Conservation (phyloP, 805 yeast species). For the Saturnispora halmiae region DNA sequence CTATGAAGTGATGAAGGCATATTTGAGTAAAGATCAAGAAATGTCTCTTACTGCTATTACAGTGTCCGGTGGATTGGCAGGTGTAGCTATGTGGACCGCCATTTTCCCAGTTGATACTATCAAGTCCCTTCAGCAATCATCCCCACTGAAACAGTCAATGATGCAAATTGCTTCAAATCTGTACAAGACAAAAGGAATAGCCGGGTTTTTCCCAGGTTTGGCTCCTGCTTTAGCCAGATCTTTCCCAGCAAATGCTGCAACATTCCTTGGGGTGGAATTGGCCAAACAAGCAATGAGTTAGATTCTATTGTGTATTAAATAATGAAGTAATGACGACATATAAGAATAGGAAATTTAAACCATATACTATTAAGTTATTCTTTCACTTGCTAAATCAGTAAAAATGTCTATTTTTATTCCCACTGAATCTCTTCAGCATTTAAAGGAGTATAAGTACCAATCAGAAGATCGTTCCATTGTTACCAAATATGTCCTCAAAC, state of each 20-base stretch:
- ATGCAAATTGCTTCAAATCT: constrained; percentile 57
- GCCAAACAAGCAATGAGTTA: constrained; percentile 32
- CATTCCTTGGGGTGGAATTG: constrained; percentile 89
- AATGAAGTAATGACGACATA: too few relatives aligned
- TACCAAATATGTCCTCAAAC: constrained; percentile 67
- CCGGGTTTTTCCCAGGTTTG: constrained; percentile 94
- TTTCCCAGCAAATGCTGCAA: constrained; percentile 99
- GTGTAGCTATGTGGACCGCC: constrained; percentile 93
- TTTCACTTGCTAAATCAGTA: neutral
- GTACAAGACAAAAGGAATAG: constrained; percentile 68
- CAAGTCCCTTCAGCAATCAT: constrained; percentile 72
- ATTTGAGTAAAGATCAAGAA: constrained; percentile 41
- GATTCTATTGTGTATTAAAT: neutral
- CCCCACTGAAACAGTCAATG: constrained; percentile 46
- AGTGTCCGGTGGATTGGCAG: constrained; percentile 92
- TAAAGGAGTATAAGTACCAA: constrained; percentile 35
- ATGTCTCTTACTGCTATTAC: constrained; percentile 67
- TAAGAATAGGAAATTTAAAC: neutral
- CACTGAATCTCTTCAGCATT: constrained; percentile 8
- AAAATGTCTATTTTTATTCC: constrained; percentile 15
- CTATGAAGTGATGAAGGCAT: constrained; percentile 70
- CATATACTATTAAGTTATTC: neutral
- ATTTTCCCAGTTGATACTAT: constrained; percentile 96
- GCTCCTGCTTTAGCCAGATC: constrained; percentile 93
- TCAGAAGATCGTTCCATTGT: constrained; percentile 75